Base-by-base conservation (phyloP, 2,329 filamentous ascomycete species). In the Colletotrichum tanaceti region DNA sequence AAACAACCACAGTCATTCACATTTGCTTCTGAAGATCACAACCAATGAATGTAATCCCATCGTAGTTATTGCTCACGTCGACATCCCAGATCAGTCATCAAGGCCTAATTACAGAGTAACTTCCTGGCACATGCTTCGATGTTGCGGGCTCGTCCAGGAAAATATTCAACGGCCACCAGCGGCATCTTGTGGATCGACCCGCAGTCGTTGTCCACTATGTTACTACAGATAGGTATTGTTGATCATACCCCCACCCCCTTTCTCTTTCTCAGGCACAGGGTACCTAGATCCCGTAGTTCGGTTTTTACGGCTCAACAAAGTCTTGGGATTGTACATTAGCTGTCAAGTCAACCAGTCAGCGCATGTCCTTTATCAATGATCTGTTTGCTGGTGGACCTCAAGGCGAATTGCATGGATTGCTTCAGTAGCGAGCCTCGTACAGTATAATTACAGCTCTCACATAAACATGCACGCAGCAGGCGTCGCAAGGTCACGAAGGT, bases 361-460 rank as follows among this genome's bases (percentile, higher is more conserved):
- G 22, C 32, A 10, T 24, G 32, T 16, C 18, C n/a, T 59, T 65
- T 59, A 38, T 65, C 44, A 58, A 68, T 68, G 61, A 65, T 47
- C 41, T 20, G 41, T 20, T 32, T 32, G 10, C n/a, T n/a, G 57
- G 65, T 68, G 65, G 61, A 14, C 49, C 54, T 35, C 16, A 24
- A 14, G 13, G 10, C 22, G 32, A 20, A 35, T 28, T 35, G 32
- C 16, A 65, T 65, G 32, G 24, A 24, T 49, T 59, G 32, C 32
- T 22, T 54, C 9, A 47, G 20, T 43, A 16, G 22, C 13, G 28
- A 53, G n/a, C 20, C 44, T 20, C 57, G 50, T 24, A 32, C 58
- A 53, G 44, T 66, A 66, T 70, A n/a, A n/a, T n/a, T n/a, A 60
- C 68, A 59, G 53, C 13, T 58, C 55, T 54, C 58, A 59, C 44